These are phyloP conservation scores for Hibiscus tridactylites DNA, from an alignment of 345 rosid genomes.

Conservation along the genomic window DNA sequence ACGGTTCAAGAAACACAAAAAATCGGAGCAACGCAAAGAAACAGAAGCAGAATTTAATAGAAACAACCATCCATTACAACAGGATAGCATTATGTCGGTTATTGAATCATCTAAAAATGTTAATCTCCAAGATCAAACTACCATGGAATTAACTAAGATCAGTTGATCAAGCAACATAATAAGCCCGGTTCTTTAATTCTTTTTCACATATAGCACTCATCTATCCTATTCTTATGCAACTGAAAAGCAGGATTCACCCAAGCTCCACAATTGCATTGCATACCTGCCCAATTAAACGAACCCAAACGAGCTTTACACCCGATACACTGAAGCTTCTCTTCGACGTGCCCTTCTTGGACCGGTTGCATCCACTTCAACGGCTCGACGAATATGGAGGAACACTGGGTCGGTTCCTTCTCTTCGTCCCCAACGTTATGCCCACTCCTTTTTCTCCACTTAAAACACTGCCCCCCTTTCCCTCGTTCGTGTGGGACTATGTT, in stretches of 20 bases:
- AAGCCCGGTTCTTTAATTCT: background rate
- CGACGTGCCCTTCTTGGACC: constrained; percentile 79
- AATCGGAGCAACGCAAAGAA: background rate
- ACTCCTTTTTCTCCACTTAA: constrained; percentile 70
- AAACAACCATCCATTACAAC: background rate
- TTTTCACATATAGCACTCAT: constrained; percentile 44
- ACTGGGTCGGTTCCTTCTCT: constrained; percentile 34
- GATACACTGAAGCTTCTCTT: constrained; percentile 68
- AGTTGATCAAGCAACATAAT: background rate
- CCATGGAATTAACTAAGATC: background rate
- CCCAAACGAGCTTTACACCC: constrained; percentile 84
- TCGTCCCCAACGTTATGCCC: constrained; percentile 9
- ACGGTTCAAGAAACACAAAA: background rate
- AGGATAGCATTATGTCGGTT: background rate
- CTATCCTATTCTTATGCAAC: constrained; percentile 64
- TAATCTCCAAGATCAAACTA: background rate
- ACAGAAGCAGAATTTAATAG: background rate
- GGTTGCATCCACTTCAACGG: constrained; percentile 94
- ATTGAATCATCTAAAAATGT: background rate
- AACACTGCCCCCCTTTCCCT: constrained; percentile 67
- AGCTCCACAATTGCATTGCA: constrained; percentile 89
- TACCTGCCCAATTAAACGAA: constrained; percentile 89
- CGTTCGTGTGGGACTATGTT: constrained; percentile 54
- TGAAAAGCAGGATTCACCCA: constrained; percentile 97
- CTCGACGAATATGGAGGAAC: constrained; percentile 80